Percentiles rank a stretch among this genome's conserved stretches.
Conservation (phyloP, 2,329 filamentous ascomycete genomes). For the Monosporascus sp. region DNA sequence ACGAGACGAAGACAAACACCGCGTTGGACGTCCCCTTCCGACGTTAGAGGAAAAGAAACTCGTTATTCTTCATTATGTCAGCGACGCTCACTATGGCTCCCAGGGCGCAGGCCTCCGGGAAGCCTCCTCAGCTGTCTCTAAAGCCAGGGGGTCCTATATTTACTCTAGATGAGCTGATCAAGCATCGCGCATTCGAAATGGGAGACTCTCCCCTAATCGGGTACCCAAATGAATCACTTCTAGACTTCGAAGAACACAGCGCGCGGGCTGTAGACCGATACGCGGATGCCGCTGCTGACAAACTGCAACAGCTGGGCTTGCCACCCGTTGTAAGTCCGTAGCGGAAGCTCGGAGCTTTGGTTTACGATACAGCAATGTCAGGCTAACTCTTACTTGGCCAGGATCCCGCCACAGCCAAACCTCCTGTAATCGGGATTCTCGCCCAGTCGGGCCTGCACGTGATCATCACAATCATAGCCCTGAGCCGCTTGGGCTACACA, state of each 20-base stretch:
- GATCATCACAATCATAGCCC: not conserved
- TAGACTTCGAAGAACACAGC: slow-evolving; percentile 3
- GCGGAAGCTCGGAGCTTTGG: not conserved
- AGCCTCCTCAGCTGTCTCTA: not conserved
- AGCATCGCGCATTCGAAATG: not conserved
- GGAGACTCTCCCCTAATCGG: not conserved
- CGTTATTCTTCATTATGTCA: not conserved
- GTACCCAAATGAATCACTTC: not conserved
- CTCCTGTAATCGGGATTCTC: not conserved
- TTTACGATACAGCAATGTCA: not conserved
- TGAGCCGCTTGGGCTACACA: slow-evolving; percentile 1
- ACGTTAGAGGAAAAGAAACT: not conserved
- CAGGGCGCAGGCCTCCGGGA: not conserved
- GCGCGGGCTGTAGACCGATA: not conserved
- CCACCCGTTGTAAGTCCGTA: not conserved
- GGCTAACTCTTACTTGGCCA: not conserved
- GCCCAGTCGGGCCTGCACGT: not conserved
- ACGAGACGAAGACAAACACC: not conserved
- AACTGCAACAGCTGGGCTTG: not conserved
- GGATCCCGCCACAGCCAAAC: not conserved
- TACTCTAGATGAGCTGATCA: slow-evolving; percentile 1
- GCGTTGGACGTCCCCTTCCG: not conserved
- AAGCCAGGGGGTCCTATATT: not conserved
- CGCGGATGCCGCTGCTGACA: not conserved
- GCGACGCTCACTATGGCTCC: not conserved